phyloP scores from a whole-genome alignment of 1,139 yeast species.

The Suhomyces taliae region DNA sequence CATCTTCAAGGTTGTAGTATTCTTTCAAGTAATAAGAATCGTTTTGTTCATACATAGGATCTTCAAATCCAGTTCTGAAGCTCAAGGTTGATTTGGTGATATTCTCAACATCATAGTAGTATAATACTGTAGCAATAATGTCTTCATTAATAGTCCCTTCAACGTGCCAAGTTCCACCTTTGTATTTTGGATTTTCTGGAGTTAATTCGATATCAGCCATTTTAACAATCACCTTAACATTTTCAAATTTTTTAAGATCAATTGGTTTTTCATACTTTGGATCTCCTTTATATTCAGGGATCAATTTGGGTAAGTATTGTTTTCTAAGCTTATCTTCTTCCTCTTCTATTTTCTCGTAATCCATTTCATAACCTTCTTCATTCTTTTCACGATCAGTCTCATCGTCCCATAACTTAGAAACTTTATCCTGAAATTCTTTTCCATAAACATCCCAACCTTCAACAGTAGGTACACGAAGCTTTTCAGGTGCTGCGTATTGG shows the following conservation, averaged over 20 bases:
- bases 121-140: slow-evolving; percentile 43
- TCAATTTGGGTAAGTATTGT: slow-evolving; percentile 16
- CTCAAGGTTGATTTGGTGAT: slow-evolving; percentile 36
- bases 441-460: slow-evolving; percentile 16
- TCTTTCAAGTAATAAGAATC: slow-evolving; percentile 27
- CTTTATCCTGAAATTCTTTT: slow-evolving; percentile 14
- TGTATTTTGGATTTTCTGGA: slow-evolving; percentile 40
- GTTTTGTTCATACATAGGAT: slow-evolving; percentile 38
- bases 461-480: slow-evolving; percentile 19
- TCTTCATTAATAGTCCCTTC: slow-evolving; percentile 47
- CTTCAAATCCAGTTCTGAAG: slow-evolving; percentile 33
- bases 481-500: slow-evolving; percentile 21
- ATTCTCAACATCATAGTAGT: slow-evolving; percentile 45
- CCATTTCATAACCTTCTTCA: slow-evolving; percentile 1
- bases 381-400: slow-evolving; percentile 2
- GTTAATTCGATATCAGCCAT: slow-evolving; percentile 44
- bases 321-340: slow-evolving; percentile 10
- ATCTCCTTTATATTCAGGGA: slow-evolving; percentile 16
- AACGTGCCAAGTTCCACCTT: slow-evolving; percentile 49
- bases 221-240: slow-evolving; percentile 41
- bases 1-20: slow-evolving; percentile 25
- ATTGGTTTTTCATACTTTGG: slow-evolving; percentile 14
- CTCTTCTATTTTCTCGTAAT: slow-evolving; percentile 6
- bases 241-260: slow-evolving; percentile 19
- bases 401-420: slow-evolving; percentile 2